A percentile compares a stretch with the other conserved stretches of the same genome.
Conservation (phyloP, 2,329 filamentous ascomycete genomes). For the Zarea fungicola region DNA sequence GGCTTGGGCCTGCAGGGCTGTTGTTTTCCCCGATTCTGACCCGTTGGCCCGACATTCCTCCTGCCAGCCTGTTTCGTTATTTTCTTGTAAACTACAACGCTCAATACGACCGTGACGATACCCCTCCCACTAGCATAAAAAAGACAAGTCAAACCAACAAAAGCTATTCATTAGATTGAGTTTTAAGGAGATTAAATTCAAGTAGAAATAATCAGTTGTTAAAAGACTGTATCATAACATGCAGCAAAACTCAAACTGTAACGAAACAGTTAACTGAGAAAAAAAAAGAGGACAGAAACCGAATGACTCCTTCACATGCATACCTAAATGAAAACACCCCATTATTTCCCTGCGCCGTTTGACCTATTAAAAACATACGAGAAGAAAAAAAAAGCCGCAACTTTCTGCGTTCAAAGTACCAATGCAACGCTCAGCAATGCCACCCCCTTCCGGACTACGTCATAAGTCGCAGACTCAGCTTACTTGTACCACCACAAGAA, state of each 20-base stretch:
- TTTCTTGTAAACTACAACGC: slow-evolving; percentile 10
- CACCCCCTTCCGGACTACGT: background rate
- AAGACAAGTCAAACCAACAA: background rate
- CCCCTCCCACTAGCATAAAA: background rate
- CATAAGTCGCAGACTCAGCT: slow-evolving; percentile 2
- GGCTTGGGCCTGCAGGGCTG: background rate
- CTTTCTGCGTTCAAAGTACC: background rate
- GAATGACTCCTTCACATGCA: slow-evolving; percentile 29
- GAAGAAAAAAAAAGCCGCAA: background rate
- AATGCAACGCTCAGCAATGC: no score
- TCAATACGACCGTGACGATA: slow-evolving; percentile 13
- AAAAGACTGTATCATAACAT: slow-evolving; percentile 9
- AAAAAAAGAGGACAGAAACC: slow-evolving; percentile 14
- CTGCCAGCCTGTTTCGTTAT: background rate
- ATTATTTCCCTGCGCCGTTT: slow-evolving; percentile 7
- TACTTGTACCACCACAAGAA: background rate
- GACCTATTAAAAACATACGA: slow-evolving; percentile 8
- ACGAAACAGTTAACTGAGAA: no score
- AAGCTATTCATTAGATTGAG: background rate
- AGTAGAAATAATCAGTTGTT: background rate
- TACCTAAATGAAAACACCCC: slow-evolving; percentile 14
- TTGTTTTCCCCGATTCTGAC: no score
- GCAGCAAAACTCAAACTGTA: slow-evolving; percentile 8
- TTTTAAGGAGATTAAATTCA: background rate
- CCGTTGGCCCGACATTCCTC: slow-evolving; percentile 4